These are phyloP conservation scores for Myrica gale DNA, from an alignment of 306 rosid species.

Conservation along the genomic window DNA sequence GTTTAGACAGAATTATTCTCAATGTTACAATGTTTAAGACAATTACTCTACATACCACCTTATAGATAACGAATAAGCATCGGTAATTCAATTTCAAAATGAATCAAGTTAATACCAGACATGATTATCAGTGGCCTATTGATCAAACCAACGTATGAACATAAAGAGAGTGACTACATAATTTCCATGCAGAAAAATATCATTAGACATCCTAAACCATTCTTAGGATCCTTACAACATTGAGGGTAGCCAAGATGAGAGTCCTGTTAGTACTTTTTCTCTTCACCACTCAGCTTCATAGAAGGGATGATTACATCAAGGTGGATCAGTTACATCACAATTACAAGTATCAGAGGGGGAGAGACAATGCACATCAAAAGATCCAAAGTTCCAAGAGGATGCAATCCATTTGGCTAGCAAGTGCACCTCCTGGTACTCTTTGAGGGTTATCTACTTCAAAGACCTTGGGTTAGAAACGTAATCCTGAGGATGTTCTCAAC, in stretches of 20 bases:
- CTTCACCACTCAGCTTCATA: too few relatives aligned
- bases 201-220: not conserved
- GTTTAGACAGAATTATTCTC: not conserved
- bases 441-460: too few relatives aligned
- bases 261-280: not conserved
- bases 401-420: too few relatives aligned
- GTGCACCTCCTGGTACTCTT: too few relatives aligned
- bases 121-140: not conserved
- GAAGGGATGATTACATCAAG: too few relatives aligned
- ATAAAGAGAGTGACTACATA: not conserved
- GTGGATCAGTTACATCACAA: too few relatives aligned
- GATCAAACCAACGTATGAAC: not conserved
- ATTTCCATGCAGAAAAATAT: not conserved
- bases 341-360: too few relatives aligned
- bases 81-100: not conserved
- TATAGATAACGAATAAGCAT: not conserved
- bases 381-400: too few relatives aligned
- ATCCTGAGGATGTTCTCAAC: too few relatives aligned
- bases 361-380: too few relatives aligned
- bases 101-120: not conserved
- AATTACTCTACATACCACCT: not conserved
- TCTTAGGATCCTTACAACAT: not conserved
- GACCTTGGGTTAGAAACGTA: too few relatives aligned
- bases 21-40: not conserved
- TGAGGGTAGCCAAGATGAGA: not conserved